Base-by-base conservation (phyloP, 2,329 filamentous ascomycete species). In the Exophiala oligosperma region DNA sequence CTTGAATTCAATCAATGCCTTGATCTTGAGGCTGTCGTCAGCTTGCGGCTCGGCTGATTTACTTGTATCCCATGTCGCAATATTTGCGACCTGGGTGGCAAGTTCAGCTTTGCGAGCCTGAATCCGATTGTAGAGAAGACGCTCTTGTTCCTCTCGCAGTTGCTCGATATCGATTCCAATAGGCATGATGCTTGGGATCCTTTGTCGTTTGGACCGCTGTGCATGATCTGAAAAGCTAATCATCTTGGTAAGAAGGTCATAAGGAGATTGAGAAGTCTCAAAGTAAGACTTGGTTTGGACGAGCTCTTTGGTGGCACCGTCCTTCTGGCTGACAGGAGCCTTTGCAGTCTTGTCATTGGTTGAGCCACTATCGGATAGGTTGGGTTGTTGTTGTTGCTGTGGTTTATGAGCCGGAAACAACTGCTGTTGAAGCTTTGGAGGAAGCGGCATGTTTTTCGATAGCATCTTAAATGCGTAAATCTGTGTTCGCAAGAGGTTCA, bases 1-100 rank as follows among this genome's bases (percentile, higher is more conserved):
- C 80, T 97, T 97, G 79, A 95, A 91, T 77, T 99, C 94, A 58
- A 99, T 97, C 65, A 97, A 81, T 24, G 92, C 90, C 73, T 93
- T 92, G 52, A 92, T 78, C 78, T 96, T 97, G 50, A 96, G 77
- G 1, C 86, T 85, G 66, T 95, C 91, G 66, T 97, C 91, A 23
- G 88, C 83, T 24, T 87, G 84, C 83, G 81, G 70, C 64, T 88
- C 84, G 59, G 90, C 88, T 7, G 85, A 85, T 66, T 83, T 84
- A 70, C 79, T 82, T 0, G 88, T 85, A 69, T 97, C 91, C 89
- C 92, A 95, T 50, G 91, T 89, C 29, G 88, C 90, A 50, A 97
- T 80, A 69, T 96, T 96, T 35, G 90, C 91, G 14, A 91, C 90
- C 17, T 96, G 77, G 29, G 87, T 84, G 70, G 92, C 92, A 26